Evolutionary conservation across 129 eudicot species (phyloP), one percentile per base, ranked within the genome.

Genomic region (Erigeron canadensis): DNA sequence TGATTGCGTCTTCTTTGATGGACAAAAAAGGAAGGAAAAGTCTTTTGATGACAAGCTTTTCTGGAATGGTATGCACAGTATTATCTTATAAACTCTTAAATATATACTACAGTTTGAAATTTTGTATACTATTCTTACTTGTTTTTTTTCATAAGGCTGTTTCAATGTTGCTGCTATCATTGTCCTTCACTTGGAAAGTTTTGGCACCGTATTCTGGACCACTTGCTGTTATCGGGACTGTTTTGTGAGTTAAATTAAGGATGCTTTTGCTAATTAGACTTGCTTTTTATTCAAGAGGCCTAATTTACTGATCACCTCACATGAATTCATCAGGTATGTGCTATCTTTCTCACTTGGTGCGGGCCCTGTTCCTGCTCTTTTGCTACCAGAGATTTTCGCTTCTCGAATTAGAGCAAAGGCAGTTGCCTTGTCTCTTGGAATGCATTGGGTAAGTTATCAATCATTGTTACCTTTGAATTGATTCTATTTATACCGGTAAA

Each of bases 371-470:
- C 98, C 98, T 63, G 96, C 94, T 70, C 95, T 92, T 63, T 81
- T 92, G 72, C 91, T 92, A 64, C 98, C 98, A 3, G 98, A 92
- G 63, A 92, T 92, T 28, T 92, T 92, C 58, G 88, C 98, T 58
- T 92, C 96, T n/a, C 85, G 98, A 75, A 92, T 92, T 62, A 86
- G 98, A 85, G 98, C 98, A 53, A 92, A 92, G 65, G 98, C 98
- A 45, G 96, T 92, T 70, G 96, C 96, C 65, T 80, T 92, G 74
- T 92, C 98, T 4, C 76, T 88, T 57, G 98, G 95, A 76, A 89
- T 85, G 95, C 98, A 92, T 80, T 92, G 98, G 98, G 98, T 92
- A 81, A 83, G 87, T 72, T 46, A 46, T 2, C 65, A 61, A 37
- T 34, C 18, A 61, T 37, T 8, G 28, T 37, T 41, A 7, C 10